A percentile compares a stretch with the other conserved stretches of the same genome.
Evolutionary conservation across 2,329 filamentous ascomycete species (phyloP).

Genomic region (Penicillium sp.): DNA sequence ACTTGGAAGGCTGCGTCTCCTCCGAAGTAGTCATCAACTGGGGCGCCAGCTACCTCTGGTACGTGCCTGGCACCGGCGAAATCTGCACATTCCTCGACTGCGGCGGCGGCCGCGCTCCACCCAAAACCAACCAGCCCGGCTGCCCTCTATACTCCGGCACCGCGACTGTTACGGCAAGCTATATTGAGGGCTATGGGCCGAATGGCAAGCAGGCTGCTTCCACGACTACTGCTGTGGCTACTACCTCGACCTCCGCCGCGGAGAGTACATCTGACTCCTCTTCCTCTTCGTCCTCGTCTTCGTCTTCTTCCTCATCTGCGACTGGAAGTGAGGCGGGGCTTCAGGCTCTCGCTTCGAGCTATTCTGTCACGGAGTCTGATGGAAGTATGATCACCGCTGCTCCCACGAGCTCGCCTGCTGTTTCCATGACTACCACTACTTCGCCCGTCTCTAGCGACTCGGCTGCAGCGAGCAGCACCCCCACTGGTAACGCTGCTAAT

Average conservation of each 20-base stretch:
- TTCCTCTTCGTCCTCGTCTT: neutral
- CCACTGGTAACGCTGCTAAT: conserved; percentile 13
- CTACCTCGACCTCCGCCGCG: conserved; percentile 2
- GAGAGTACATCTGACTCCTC: conserved; percentile 1
- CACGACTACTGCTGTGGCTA: conserved; percentile 12
- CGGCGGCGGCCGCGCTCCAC: conserved; percentile 65
- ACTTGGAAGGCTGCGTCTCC: conserved; percentile 27
- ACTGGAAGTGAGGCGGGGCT: neutral
- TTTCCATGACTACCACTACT: conserved; percentile 11
- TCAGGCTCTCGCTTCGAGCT: neutral
- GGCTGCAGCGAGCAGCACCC: conserved; percentile 5
- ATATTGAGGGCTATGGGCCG: conserved; percentile 24
- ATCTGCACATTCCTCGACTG: conserved; percentile 67
- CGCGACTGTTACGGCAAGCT: conserved; percentile 23
- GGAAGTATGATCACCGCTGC: conserved; percentile 12
- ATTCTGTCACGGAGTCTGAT: neutral
- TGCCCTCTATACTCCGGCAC: conserved; percentile 45
- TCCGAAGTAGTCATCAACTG: conserved; percentile 28
- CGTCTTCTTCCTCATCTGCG: neutral
- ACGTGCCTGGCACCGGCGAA: conserved; percentile 64
- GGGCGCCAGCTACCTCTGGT: conserved; percentile 48
- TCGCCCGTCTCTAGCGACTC: conserved; percentile 7
- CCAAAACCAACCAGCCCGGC: conserved; percentile 64
- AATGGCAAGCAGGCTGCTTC: conserved; percentile 20
- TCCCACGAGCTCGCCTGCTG: conserved; percentile 7